Evolutionary conservation across 2,329 filamentous ascomycete species (phyloP).

Genomic region (Cadophora malorum): DNA sequence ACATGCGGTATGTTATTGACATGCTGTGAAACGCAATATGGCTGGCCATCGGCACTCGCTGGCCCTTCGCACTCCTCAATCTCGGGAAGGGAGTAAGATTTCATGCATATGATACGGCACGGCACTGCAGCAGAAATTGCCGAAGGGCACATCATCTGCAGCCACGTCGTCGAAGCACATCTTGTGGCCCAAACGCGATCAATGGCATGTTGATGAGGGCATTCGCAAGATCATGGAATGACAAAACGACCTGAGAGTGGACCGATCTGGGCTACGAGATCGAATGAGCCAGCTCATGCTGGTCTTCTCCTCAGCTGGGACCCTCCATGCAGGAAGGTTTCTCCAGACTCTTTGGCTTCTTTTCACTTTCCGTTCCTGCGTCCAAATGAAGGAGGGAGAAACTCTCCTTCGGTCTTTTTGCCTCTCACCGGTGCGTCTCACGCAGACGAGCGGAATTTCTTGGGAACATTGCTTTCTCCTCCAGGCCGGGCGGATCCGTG

Average conservation of each 20-base stretch:
- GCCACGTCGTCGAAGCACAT: constrained; percentile 18
- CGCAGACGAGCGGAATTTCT: neutral
- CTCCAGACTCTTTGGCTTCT: neutral
- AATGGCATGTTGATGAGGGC: constrained; percentile 21
- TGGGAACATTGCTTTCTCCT: constrained; percentile 11
- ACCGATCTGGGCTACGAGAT: neutral
- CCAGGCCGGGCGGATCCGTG: neutral
- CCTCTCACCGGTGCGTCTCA: constrained; percentile 9
- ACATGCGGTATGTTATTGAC: neutral
- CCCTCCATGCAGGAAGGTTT: neutral
- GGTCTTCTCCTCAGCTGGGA: neutral
- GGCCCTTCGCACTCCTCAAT: constrained; percentile 19
- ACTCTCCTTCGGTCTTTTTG: neutral
- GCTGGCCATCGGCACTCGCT: constrained; percentile 14
- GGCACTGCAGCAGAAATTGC: constrained; percentile 9
- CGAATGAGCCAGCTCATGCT: neutral
- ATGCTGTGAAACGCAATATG: constrained; percentile 23
- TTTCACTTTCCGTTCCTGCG: constrained; percentile 14
- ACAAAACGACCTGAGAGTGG: neutral
- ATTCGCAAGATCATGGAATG: constrained; percentile 4
- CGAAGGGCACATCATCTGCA: constrained; percentile 19
- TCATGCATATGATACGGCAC: constrained; percentile 25
- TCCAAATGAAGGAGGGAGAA: neutral
- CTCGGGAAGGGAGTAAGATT: constrained; percentile 25
- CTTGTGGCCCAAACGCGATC: constrained; percentile 1